Evolutionary conservation across 73 alveolate species (phyloP).

Genomic region (Paramecium pentaurelia): DNA sequence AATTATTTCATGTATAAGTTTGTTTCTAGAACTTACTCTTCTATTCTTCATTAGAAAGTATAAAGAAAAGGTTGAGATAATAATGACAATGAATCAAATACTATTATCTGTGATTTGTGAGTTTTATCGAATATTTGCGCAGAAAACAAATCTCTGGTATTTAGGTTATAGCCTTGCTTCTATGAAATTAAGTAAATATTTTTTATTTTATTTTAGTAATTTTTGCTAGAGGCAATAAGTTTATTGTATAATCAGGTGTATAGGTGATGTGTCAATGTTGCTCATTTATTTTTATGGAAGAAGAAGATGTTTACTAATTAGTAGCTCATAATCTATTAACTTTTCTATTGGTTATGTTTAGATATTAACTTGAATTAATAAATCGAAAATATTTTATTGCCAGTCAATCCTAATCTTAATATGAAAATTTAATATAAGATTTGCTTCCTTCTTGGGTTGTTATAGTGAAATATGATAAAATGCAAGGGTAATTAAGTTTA

Average conservation of each 20-base stretch:
- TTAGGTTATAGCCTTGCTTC: neutral
- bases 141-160: neutral
- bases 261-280: neutral
- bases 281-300: neutral
- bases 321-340: neutral
- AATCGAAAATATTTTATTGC: conserved; percentile 1
- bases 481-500: neutral
- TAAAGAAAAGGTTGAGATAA: neutral
- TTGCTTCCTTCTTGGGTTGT: conserved; percentile 21
- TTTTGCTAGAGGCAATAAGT: neutral
- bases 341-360: neutral
- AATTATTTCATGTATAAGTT: neutral
- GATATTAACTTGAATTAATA: neutral
- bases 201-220: neutral
- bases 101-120: neutral
- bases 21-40: neutral
- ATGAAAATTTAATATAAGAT: neutral
- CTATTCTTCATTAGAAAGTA: neutral
- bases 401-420: neutral
- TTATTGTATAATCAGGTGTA: neutral
- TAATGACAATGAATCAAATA: neutral
- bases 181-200: neutral
- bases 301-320: neutral
- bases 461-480: neutral
- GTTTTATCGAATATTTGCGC: neutral